Evolutionary conservation across 164 flowering plant species (phyloP), one percentile per base, ranked within the genome.

Genomic region (Magnolia kwangsiensis): DNA sequence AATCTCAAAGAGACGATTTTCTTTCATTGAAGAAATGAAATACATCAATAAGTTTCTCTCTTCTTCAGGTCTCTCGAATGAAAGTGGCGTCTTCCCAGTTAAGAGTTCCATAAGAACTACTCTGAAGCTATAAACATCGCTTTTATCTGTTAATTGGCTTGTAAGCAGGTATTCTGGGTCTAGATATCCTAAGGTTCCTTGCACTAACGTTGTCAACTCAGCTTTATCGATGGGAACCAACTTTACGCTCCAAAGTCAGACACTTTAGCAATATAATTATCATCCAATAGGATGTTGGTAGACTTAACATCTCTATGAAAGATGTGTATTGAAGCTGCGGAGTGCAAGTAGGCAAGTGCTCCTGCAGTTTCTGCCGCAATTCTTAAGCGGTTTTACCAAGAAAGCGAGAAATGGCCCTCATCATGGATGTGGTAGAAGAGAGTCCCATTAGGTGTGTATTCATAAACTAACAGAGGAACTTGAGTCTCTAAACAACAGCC

Each of bases 401-500:
- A 73, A 61, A 79, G 5, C 7, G 69, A 66, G 7, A 67, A 69
- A 13, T 31, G 18, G 3, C 50, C 3, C 9, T 66, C 64, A 16
- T 82, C 72, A 63, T 82, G 86, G 61, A 87, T 67, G 27, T 84
- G 86, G 8, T 82, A 69, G 10, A 55, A 76, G 7, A 88, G 82
- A 7, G 86, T 84, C 2, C 88, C 87, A 74, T 86, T 88, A 27
- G 63, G 45, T 16, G 86, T 72, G 74, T 71, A 85, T 67, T 88
- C 90, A 29, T 85, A 86, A 7, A 86, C 89, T 16, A 88, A 73
- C 49, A 83, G 21, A 0, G 87, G 87, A 7, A 85, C 86, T 75
- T 79, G 81, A 10, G 86, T 84, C 76, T 85, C 89, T 8, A 84
- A 74, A 58, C 87, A 84, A 20, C 85, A 83, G 2, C 88, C 86